phyloP scores from a whole-genome alignment of 768 basidiomycete species.

The Psilocybe cubensis region DNA sequence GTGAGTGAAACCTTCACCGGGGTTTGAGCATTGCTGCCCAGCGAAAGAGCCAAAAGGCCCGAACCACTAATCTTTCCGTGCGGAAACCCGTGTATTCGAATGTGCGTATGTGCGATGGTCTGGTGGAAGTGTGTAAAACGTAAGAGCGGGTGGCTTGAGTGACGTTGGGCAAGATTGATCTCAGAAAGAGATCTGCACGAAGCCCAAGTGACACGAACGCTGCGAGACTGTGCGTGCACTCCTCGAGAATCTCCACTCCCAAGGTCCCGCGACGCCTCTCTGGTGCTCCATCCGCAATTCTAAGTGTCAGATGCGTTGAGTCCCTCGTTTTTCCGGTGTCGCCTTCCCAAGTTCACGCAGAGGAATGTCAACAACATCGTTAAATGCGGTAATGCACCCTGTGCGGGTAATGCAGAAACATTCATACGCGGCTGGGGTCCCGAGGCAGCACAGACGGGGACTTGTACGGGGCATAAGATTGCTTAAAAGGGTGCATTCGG shows the following conservation, averaged over 20 bases:
- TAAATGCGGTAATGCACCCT: constrained; percentile 24
- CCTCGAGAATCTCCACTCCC: constrained; percentile 38
- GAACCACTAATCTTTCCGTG: constrained; percentile 40
- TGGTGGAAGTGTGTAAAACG: constrained; percentile 9
- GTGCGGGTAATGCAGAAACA: constrained; percentile 25
- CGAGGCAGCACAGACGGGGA: constrained; percentile 54
- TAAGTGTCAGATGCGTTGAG: constrained; percentile 23
- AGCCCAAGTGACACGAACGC: constrained; percentile 19
- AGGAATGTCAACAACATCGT: constrained; percentile 16
- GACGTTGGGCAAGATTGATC: constrained; percentile 30
- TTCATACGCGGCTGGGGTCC: constrained; percentile 42
- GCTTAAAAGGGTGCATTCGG: constrained; percentile 24
- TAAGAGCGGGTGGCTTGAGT: constrained; percentile 18
- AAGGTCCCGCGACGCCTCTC: constrained; percentile 55
- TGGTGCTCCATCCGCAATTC: constrained; percentile 34
- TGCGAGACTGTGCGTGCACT: constrained; percentile 38
- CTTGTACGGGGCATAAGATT: constrained; percentile 40
- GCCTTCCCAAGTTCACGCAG: constrained; percentile 41
- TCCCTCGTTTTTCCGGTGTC: constrained; percentile 52
- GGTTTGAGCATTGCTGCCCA: constrained; percentile 38
- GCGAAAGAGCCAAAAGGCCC: constrained; percentile 49
- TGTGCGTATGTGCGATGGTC: constrained; percentile 5
- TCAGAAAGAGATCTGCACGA: constrained; percentile 24
- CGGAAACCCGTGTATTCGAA: constrained; percentile 24
- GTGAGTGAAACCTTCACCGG: constrained; percentile 57